phyloP scores from a whole-genome alignment of 352 stramenopile species.

The Phytopythium cucurbitacearum region DNA sequence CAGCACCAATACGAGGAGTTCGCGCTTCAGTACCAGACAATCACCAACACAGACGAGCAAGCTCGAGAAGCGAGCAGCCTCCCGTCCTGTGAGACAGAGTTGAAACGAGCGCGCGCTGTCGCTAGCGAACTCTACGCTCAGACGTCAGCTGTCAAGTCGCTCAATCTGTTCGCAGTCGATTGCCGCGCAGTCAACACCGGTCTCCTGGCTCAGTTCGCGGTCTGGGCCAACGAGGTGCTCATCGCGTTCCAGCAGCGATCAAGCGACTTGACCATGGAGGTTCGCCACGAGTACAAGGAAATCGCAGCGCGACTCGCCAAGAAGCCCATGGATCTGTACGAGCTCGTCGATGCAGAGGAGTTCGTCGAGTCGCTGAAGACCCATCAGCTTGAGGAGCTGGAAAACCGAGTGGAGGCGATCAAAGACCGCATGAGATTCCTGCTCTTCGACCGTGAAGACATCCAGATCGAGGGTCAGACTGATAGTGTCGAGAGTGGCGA shows the following conservation, averaged over 20 bases:
- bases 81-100: conserved; percentile 3
- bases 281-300: conserved; percentile 73
- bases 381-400: conserved; percentile 35
- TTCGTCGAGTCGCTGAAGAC: conserved; percentile 51
- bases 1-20: conserved; percentile 39
- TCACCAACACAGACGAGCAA: conserved; percentile 12
- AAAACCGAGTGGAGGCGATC: conserved; percentile 36
- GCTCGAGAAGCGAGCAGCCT: conserved; percentile 17
- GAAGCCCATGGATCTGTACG: conserved; percentile 65
- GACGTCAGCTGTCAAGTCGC: conserved; percentile 14
- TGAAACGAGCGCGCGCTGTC: conserved; percentile 21
- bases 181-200: conserved; percentile 40
- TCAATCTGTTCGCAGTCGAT: conserved; percentile 48
- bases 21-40: conserved; percentile 18
- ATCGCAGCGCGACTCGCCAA: conserved; percentile 53
- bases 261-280: conserved; percentile 36
- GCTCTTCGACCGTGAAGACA: conserved; percentile 48
- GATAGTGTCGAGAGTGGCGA: not conserved
- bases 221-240: conserved; percentile 40
- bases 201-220: conserved; percentile 30
- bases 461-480: conserved; percentile 20
- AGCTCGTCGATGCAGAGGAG: conserved; percentile 60
- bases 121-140: conserved; percentile 17
- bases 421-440: conserved; percentile 64
- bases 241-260: conserved; percentile 50